phyloP scores from a whole-genome alignment of 371 early-diverging fungal species.

The Mucor irregularis region DNA sequence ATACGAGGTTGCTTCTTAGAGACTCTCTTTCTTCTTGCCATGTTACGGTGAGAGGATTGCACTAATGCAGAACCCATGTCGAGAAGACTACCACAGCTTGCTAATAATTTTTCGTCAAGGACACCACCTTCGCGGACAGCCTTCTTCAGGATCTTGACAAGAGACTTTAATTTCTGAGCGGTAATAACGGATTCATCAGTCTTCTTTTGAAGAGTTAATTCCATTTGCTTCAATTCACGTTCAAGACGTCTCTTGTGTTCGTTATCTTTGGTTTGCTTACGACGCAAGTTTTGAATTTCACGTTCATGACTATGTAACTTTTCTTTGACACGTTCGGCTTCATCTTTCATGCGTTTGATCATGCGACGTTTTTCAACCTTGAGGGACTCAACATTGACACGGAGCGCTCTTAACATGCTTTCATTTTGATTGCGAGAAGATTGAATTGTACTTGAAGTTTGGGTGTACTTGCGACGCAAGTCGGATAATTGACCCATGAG shows the following conservation, averaged over 20 bases:
- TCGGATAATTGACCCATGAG: slow-evolving; percentile 67
- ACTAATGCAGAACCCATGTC: slow-evolving; percentile 26
- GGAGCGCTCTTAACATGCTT: slow-evolving; percentile 50
- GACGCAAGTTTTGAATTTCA: slow-evolving; percentile 70
- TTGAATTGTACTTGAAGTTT: slow-evolving; percentile 56
- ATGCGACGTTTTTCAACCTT: slow-evolving; percentile 77
- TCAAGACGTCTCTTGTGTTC: slow-evolving; percentile 71
- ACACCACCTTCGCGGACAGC: slow-evolving; percentile 45
- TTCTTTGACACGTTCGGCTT: slow-evolving; percentile 67
- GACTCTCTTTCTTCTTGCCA: background rate
- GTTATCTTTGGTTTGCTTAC: slow-evolving; percentile 63
- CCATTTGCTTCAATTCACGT: slow-evolving; percentile 62
- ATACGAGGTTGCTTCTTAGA: slow-evolving; percentile 1
- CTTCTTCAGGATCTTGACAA: slow-evolving; percentile 45
- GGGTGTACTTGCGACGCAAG: slow-evolving; percentile 56
- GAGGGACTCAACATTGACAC: slow-evolving; percentile 58
- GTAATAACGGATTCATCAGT: slow-evolving; percentile 56
- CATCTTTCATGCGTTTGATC: slow-evolving; percentile 78
- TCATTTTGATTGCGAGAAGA: slow-evolving; percentile 57
- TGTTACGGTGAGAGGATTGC: slow-evolving; percentile 16
- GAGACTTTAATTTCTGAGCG: slow-evolving; percentile 53
- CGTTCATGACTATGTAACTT: slow-evolving; percentile 63
- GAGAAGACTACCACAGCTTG: slow-evolving; percentile 25
- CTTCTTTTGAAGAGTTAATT: slow-evolving; percentile 50
- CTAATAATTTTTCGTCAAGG: slow-evolving; percentile 30